These are phyloP conservation scores for Lavandula angustifolia DNA, from an alignment of 257 asterid genomes.

Conservation along the genomic window DNA sequence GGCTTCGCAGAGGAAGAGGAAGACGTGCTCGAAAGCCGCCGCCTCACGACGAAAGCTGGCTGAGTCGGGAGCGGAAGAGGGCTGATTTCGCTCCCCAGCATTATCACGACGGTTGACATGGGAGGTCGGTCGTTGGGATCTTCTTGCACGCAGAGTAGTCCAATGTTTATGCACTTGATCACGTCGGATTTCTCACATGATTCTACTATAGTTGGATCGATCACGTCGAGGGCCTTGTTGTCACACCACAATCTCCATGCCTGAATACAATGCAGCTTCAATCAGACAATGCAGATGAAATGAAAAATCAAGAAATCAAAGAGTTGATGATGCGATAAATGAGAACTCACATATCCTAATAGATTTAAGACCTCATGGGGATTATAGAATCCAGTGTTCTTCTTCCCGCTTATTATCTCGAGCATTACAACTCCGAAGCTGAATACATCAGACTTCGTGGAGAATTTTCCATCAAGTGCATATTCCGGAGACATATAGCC, in stretches of 20 bases:
- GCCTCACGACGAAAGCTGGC: slow-evolving; percentile 40
- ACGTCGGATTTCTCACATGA: slow-evolving; percentile 30
- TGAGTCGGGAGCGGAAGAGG: slow-evolving; percentile 31
- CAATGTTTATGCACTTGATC: slow-evolving; percentile 40
- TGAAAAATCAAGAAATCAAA: too few species aligned
- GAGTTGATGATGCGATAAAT: not conserved
- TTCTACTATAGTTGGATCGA: slow-evolving; percentile 27
- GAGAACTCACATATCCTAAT: slow-evolving; percentile 39
- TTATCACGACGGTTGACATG: slow-evolving; percentile 33
- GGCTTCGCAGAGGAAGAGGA: slow-evolving; percentile 37
- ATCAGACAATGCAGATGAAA: not conserved
- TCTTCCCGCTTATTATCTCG: slow-evolving; percentile 45
- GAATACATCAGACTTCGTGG: slow-evolving; percentile 39
- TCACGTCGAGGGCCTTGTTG: slow-evolving; percentile 34
- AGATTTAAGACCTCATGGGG: slow-evolving; percentile 35
- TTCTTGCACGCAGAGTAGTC: slow-evolving; percentile 48
- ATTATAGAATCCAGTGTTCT: slow-evolving; percentile 34
- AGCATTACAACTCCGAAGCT: slow-evolving; percentile 43
- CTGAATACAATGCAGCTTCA: slow-evolving; percentile 26
- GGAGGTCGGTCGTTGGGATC: slow-evolving; percentile 44
- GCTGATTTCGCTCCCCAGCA: slow-evolving; percentile 36
- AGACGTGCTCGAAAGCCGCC: slow-evolving; percentile 22
- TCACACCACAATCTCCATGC: slow-evolving; percentile 42
- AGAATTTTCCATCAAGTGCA: slow-evolving; percentile 39
- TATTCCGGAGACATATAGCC: slow-evolving; percentile 44